A percentile compares a stretch with the other conserved stretches of the same genome.
phyloP scores from a whole-genome alignment of 2,329 filamentous ascomycete genomes.

The Phyllosticta capitalensis region DNA sequence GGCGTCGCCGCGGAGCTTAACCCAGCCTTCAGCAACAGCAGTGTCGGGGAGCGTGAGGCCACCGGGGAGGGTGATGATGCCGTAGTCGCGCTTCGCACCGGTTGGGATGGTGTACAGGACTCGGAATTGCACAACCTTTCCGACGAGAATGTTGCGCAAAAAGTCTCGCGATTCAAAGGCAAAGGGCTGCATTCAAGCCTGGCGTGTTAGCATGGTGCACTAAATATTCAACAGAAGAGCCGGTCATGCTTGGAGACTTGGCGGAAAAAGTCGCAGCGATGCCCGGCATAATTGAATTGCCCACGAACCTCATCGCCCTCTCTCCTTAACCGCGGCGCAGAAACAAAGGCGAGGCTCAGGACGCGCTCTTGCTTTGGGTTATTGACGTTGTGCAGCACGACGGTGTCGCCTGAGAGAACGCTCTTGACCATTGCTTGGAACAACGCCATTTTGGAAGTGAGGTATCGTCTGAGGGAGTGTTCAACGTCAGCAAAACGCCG shows the following conservation, averaged over 20 bases:
- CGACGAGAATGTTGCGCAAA: conserved; percentile 72
- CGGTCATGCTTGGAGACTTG: not conserved
- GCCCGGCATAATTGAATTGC: not conserved
- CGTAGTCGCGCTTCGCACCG: conserved; percentile 72
- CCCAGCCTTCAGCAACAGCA: conserved; percentile 78
- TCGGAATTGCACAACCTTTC: conserved; percentile 77
- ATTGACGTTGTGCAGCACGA: conserved; percentile 71
- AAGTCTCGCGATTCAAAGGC: conserved; percentile 94
- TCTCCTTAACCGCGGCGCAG: conserved; percentile 73
- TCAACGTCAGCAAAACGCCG: not conserved
- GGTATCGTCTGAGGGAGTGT: conserved; percentile 1
- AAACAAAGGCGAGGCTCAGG: conserved; percentile 86
- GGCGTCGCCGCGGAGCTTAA: conserved; percentile 88
- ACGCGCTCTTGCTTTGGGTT: conserved; percentile 76
- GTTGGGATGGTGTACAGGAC: conserved; percentile 81
- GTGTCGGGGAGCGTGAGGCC: conserved; percentile 61
- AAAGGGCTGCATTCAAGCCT: conserved; percentile 44
- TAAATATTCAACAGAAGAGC: not conserved
- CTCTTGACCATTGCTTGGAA: conserved; percentile 59
- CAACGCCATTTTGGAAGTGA: conserved; percentile 17
- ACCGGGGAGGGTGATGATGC: conserved; percentile 59
- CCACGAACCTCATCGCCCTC: conserved; percentile 70
- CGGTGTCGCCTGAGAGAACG: conserved; percentile 85
- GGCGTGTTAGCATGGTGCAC: not conserved
- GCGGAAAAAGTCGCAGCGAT: not conserved